phyloP scores from a whole-genome alignment of 441 rosid genomes.

The Lepidium campestre region DNA sequence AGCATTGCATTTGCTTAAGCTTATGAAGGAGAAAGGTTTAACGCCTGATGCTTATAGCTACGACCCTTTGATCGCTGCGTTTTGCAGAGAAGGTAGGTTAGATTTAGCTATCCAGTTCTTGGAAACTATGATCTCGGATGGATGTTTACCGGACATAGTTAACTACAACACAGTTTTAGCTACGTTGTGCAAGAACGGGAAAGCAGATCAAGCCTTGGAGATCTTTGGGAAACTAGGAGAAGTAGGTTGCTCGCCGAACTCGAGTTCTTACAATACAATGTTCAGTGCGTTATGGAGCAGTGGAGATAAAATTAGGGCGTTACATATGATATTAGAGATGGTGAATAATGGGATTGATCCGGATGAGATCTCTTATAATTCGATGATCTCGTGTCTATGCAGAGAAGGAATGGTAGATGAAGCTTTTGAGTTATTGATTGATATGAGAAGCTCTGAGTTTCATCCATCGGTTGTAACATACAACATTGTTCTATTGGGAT shows the following conservation, averaged over 20 bases:
- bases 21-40: slow-evolving; percentile 54
- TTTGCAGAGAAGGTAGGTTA: slow-evolving; percentile 64
- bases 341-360: slow-evolving; percentile 48
- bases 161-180: slow-evolving; percentile 71
- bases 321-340: slow-evolving; percentile 61
- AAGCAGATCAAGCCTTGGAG: slow-evolving; percentile 62
- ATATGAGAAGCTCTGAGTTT: slow-evolving; percentile 55
- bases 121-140: slow-evolving; percentile 64
- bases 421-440: slow-evolving; percentile 58
- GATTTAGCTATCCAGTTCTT: slow-evolving; percentile 68
- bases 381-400: slow-evolving; percentile 75
- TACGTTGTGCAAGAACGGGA: slow-evolving; percentile 60
- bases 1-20: slow-evolving; percentile 51
- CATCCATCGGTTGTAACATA: slow-evolving; percentile 56
- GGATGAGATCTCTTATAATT: slow-evolving; percentile 66
- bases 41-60: slow-evolving; percentile 72
- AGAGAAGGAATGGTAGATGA: slow-evolving; percentile 79
- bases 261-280: slow-evolving; percentile 71
- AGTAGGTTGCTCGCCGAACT: slow-evolving; percentile 68
- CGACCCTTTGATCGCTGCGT: slow-evolving; percentile 73
- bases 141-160: slow-evolving; percentile 73
- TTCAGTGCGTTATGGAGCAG: slow-evolving; percentile 64
- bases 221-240: slow-evolving; percentile 56
- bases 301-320: slow-evolving; percentile 49
- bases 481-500: slow-evolving; percentile 62